Conservation (phyloP, 1,284 basidiomycete genomes). For the Malassezia caprae region DNA sequence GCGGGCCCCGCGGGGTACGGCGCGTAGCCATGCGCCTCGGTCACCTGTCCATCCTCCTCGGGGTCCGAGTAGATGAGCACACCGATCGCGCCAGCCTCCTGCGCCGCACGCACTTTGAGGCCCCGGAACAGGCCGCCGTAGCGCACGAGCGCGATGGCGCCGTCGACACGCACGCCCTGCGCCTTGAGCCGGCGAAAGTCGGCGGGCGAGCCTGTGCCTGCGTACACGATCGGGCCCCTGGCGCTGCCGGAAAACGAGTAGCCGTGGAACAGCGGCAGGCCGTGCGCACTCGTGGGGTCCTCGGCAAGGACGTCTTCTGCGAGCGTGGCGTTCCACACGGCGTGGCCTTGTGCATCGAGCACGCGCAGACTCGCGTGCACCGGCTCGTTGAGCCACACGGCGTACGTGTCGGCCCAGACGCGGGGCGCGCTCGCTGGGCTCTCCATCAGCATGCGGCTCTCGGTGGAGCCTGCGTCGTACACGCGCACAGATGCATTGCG, state of each 20-base stretch:
- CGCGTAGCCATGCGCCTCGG: constrained; percentile 56
- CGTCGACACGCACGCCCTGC: constrained; percentile 62
- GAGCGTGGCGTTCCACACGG: constrained; percentile 58
- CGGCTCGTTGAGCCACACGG: constrained; percentile 43
- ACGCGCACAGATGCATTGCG: constrained; percentile 24
- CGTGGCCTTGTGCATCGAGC: constrained; percentile 25
- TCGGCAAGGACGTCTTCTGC: constrained; percentile 48
- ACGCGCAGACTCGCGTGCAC: constrained; percentile 33
- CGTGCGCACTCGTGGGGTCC: constrained; percentile 50
- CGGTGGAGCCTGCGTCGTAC: constrained; percentile 37
- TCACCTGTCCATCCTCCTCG: constrained; percentile 74
- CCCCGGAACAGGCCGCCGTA: constrained; percentile 77
- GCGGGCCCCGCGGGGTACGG: constrained; percentile 74
- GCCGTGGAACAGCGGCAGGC: constrained; percentile 51
- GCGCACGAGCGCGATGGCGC: constrained; percentile 70
- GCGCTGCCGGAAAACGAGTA: constrained; percentile 47
- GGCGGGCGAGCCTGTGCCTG: constrained; percentile 66
- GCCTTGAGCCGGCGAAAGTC: constrained; percentile 56
- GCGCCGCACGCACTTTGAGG: constrained; percentile 67
- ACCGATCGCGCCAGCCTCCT: constrained; percentile 63
- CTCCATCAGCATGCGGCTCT: constrained; percentile 28
- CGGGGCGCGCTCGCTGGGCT: constrained; percentile 7
- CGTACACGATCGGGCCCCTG: constrained; percentile 64
- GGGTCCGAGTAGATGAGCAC: constrained; percentile 73
- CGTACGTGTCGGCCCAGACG: constrained; percentile 44